Base-by-base conservation (phyloP, 257 asterid species). In the Cordia subcordata region DNA sequence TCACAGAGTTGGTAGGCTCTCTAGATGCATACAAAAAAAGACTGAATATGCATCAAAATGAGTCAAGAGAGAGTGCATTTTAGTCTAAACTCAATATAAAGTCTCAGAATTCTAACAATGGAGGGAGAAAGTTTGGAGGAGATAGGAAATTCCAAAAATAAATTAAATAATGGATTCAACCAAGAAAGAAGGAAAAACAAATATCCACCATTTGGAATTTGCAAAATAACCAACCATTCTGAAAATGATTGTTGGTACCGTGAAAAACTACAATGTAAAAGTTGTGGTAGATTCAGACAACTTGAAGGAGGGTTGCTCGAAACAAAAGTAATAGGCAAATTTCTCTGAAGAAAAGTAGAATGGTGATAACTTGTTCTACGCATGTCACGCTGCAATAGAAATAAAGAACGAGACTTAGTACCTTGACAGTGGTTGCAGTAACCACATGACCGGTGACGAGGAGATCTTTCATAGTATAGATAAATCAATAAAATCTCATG, bases 1-100 rank as follows among this genome's bases (percentile, higher is more conserved):
- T 47, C 23, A 50, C 55, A 16, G 33, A 47, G 35, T 47, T 53
- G 42, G 19, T 63, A 16, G 52, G 40, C 55, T 49, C 58, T n/a
- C 14, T 42, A 14, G 27, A 53, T 1, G 68, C 61, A 18, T 27
- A 23, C 0, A 53, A 63, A 10, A 46, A 63, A 19, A 63, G 51
- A 18, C 23, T 10, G 5, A 16, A 23, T 3, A 32, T 35, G 9
- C 27, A 27, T 3, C 0, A 62, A 17, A 46, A 62, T 10, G n/a
- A 8, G 0, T 38, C n/a, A 1, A 10, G 20, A 6, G 44, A 63
- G 8, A 49, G 27, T 18, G 54, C 54, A 6, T 39, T 52, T 37
- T 17, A 39, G 16, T 12, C 53, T 4, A 53, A 53, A 18, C 5
- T 18, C 47, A 27, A 27, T 6, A 27, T 27, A 27, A 27, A 27